Base-by-base conservation (phyloP, 2,329 filamentous ascomycete species). In the Diplodia seriata region DNA sequence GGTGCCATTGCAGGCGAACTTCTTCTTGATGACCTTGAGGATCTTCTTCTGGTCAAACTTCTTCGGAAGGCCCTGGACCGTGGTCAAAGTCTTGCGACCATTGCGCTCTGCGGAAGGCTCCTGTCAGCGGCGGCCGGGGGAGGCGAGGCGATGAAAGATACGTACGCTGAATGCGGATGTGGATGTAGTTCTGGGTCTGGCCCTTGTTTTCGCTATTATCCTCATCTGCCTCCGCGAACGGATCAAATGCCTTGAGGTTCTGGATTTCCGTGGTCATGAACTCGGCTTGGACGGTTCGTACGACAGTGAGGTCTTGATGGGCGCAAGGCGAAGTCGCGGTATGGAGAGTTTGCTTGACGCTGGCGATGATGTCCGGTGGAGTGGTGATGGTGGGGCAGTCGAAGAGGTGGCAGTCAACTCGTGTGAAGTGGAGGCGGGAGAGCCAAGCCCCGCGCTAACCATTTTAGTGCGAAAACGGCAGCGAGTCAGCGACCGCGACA, bases 161-260 rank as follows among this genome's bases (percentile, higher is more conserved):
- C 91, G 79, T 90, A 98, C 94, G 95, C 83, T 99, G 95, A 82
- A 98, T 98, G 84, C 95, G 94, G 84, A 99, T 98, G 86, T 98
- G 95, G 83, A 98, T 97, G 83, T 97, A 97, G 85, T 97, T 96
- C 85, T 97, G 92, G 81, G 91, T 90, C 87, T 95, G 91, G 31
- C 59, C 59, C 85, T 95, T 95, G 81, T 89, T 91, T 85, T 97
- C 92, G 87, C 93, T 94, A 83, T 91, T 93, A 84, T 97, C 94
- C 90, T 97, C 94, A 92, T 97, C 95, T 89, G 94, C 95, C 92
- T 98, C 95, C 91, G 95, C 95, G 93, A 99, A 99, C 91, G 95
- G 95, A 91, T 99, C 95, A 63, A 63, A 63, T 63, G 59, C 31
- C 59, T 63, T 63, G 40, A 63, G 59, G 59, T 63, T 97, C 50